Conservation (phyloP, 2,329 filamentous ascomycete species). For the Fusarium pseudograminearum region DNA sequence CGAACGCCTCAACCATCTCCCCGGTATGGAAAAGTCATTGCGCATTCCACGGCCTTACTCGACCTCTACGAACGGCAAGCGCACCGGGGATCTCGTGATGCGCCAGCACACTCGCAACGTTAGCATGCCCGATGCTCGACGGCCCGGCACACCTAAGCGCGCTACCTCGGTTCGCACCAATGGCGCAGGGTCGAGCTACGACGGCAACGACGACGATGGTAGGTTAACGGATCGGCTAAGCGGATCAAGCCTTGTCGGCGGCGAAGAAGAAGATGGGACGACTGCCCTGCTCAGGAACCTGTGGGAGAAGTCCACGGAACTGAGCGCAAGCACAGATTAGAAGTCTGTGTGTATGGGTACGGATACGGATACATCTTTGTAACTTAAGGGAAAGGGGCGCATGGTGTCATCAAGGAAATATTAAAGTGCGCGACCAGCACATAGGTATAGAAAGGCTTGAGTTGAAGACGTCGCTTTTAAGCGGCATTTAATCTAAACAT, state of each 20-base stretch:
- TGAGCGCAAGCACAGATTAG: constrained; percentile 62
- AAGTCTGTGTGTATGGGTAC: constrained; percentile 1
- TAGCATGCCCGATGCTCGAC: constrained; percentile 54
- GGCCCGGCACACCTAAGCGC: constrained; percentile 49
- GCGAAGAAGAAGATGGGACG: constrained; percentile 64
- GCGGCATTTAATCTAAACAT: constrained; percentile 13
- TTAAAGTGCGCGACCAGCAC: constrained; percentile 33
- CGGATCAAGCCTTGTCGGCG: constrained; percentile 62
- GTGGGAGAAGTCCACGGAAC: constrained; percentile 71
- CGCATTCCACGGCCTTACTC: constrained; percentile 60
- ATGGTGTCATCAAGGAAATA: constrained; percentile 17
- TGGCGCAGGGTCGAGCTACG: constrained; percentile 59
- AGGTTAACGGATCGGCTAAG: constrained; percentile 60
- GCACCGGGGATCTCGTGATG: constrained; percentile 47
- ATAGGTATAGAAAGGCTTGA: constrained; percentile 22
- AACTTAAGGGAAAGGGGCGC: constrained; percentile 21
- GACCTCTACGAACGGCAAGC: constrained; percentile 55
- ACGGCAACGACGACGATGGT: constrained; percentile 60
- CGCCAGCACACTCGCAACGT: constrained; percentile 57
- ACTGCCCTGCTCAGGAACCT: constrained; percentile 66
- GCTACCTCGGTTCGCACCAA: constrained; percentile 55
- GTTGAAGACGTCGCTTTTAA: constrained; percentile 18
- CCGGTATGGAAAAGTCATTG: constrained; percentile 63
- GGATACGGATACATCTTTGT: constrained; percentile 18
- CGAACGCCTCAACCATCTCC: constrained; percentile 58